Base-by-base conservation (phyloP, 75 land plant species). In the Pinus tabuliformis region DNA sequence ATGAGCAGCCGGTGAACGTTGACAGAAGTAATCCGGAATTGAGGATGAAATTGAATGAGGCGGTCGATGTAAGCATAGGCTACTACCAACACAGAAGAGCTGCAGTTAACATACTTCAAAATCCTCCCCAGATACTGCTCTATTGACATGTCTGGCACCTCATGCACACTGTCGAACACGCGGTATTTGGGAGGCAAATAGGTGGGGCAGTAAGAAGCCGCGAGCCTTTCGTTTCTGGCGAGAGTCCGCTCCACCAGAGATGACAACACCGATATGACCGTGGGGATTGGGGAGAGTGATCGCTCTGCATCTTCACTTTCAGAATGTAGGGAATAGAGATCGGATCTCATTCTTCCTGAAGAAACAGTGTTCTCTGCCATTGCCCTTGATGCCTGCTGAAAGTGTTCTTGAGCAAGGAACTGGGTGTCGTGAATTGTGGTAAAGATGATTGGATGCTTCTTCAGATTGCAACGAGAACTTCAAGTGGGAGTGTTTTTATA, bases 61-160 rank as follows among this genome's bases (percentile, higher is more conserved):
- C 81, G 66, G 24, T 80, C 78, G 59, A 80, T 80, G 52, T 80
- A 80, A 20, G 54, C 78, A 56, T 80, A 80, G 11, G 78, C 79
- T 9, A 75, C 72, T 5, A 80, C 78, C 24, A 80, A 80, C 24
- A 80, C 64, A 15, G 81, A 80, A 45, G 81, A 57, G 39, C 81
- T 80, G 4, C 79, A 75, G 24, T 63, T 61, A 5, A 58, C 56
- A 42, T 80, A 76, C 56, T 63, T 75, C n/a, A 80, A 80, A 63
- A 80, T 75, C 79, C 81, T 61, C 21, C 75, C 79, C 71, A 80
- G 78, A 65, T 80, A 80, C 12, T 57, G 24, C 13, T 75, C 58
- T 52, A 80, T 80, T 57, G 60, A 76, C n/a, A 80, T 80, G 59
- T 52, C 77, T 17, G 81, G 81, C 18, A 59, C 58, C 18, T 70